Evolutionary conservation across 2,329 filamentous ascomycete species (phyloP).

Genomic region (Fusarium sterilihyphosum): DNA sequence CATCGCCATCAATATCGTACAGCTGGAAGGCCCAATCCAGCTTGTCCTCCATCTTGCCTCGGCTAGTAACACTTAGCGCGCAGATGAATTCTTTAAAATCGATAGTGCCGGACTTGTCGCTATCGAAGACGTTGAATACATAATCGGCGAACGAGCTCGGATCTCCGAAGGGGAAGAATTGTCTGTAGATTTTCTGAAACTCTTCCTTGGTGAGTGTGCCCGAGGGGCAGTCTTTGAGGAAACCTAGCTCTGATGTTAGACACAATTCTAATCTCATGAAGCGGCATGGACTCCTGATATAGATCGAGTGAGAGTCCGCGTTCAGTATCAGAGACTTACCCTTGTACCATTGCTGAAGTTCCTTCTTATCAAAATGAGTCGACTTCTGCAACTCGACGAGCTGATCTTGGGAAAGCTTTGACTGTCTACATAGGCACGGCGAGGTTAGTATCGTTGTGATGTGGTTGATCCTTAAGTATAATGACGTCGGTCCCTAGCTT

Average conservation of each 20-base stretch:
- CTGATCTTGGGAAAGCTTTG: conserved; percentile 97
- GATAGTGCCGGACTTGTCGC: conserved; percentile 95
- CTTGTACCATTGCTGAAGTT: conserved; percentile 99
- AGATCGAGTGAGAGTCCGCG: neutral
- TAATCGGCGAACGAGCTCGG: conserved; percentile 98
- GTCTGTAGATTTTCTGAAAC: conserved; percentile 99
- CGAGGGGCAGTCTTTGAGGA: conserved; percentile 97
- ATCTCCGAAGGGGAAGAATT: conserved; percentile 99
- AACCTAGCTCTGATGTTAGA: conserved; percentile 67
- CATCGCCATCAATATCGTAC: conserved; percentile 98
- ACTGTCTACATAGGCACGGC: conserved; percentile 73
- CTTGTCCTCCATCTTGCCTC: conserved; percentile 99
- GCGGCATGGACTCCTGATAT: neutral
- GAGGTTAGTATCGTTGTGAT: conserved; percentile 35
- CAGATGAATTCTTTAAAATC: conserved; percentile 99
- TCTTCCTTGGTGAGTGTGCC: conserved; percentile 98
- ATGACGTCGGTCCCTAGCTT: conserved; percentile 41
- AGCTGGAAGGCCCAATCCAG: conserved; percentile 99
- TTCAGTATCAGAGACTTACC: conserved; percentile 64
- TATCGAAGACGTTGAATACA: conserved; percentile 99
- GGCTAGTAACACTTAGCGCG: conserved; percentile 93
- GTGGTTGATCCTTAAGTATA: conserved; percentile 16
- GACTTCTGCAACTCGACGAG: conserved; percentile 94
- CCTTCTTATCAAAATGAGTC: conserved; percentile 99
- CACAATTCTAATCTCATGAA: neutral